Percentiles rank a stretch among this genome's conserved stretches.
Conservation (phyloP, 495 filamentous ascomycete species). For the Neurospora cerealis region DNA sequence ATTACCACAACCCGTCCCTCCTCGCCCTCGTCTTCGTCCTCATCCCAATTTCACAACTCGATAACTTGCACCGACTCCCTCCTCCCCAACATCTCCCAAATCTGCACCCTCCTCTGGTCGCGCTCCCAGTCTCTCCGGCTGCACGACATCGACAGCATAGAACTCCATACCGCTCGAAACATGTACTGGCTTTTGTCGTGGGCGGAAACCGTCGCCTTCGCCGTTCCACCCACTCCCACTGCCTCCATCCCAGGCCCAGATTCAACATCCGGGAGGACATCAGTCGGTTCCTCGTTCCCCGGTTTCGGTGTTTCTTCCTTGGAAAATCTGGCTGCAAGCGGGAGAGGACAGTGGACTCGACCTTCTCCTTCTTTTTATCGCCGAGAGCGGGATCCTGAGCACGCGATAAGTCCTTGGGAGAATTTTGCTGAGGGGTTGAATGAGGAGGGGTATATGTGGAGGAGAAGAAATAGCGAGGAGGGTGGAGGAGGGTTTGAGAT, state of each 20-base stretch:
- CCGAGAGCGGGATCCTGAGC: no score
- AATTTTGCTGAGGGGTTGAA: background rate
- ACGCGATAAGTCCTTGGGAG: background rate
- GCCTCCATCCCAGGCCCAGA: background rate
- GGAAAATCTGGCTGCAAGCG: background rate
- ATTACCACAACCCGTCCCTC: background rate
- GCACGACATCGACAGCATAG: conserved; percentile 7
- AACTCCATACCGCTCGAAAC: conserved; percentile 10
- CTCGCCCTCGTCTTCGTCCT: no score
- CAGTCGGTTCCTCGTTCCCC: background rate
- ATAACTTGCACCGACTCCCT: no score
- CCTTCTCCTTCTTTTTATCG: background rate
- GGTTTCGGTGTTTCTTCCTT: background rate
- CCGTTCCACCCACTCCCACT: background rate
- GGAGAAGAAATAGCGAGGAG: background rate
- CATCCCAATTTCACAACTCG: no score
- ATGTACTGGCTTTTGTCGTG: conserved; percentile 16
- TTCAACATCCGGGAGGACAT: background rate
- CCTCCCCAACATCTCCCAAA: conserved; percentile 18
- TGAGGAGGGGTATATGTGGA: background rate
- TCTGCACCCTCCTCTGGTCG: conserved; percentile 21
- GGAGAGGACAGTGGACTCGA: background rate
- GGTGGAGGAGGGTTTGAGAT: background rate
- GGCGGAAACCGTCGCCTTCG: conserved; percentile 18
- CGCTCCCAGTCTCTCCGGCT: conserved; percentile 11